Base-by-base conservation (phyloP, 176 grass and related monocot species). In the Bolboschoenus planiculmis region DNA sequence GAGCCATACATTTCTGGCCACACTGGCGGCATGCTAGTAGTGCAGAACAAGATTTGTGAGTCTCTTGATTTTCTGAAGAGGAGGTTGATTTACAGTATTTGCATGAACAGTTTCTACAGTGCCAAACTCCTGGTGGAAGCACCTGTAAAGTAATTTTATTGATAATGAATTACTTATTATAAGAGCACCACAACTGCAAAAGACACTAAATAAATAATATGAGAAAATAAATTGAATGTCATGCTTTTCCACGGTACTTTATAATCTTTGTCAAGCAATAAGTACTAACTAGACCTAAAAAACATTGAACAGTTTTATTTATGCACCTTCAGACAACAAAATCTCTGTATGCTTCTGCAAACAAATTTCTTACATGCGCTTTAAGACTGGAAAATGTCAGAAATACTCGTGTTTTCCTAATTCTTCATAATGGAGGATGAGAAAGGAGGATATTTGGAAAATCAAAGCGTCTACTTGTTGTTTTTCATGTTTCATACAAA, bases 1-100 rank as follows among this genome's bases (percentile, higher is more conserved):
- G 78, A 94, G 27, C 46, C 87, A 78, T 90, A 98, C 96, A 98
- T 91, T 98, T 98, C 75, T 91, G 85, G 83, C 85, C 91, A 76
- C 92, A 98, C 30, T 98, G 96, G 43, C 57, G 71, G 70, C 96
- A 98, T 73, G 89, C 86, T 56, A 93, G 60, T 80, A 98, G 84
- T 58, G 73, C 87, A 39, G 80, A 61, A 85, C 30, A 59, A 54
- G 82, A 83, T 56, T 62, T 29, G 67, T 62, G 64, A 56, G 16
- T 83, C 90, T 90, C 88, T 83, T 84, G 83, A 53, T 24, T 56
- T 56, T 46, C 18, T 62, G 34, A 81, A 70, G 15, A 76, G 46
- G 72, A 51, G 64, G 58, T 62, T 85, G 78, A 94, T 76, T 88
- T 80, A 70, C 96, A 98, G 56, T 93, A 98, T 81, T 87, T 98